phyloP scores from a whole-genome alignment of 345 rosid species.

The Populus tremula region DNA sequence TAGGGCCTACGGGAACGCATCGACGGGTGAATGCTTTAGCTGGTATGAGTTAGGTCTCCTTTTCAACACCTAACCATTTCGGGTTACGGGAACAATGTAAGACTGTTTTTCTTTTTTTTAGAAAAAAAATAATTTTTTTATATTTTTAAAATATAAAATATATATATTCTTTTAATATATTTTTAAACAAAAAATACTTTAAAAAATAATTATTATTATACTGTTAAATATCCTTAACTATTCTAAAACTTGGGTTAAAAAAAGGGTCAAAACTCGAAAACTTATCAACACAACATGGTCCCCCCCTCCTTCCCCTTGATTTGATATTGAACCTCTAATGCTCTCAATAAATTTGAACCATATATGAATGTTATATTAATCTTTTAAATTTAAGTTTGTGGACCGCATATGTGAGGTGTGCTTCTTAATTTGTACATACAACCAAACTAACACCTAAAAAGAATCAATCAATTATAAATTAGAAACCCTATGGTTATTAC shows the following conservation, averaged over 20 bases:
- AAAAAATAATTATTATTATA: too few relatives aligned
- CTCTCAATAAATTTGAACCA: conserved; percentile 33
- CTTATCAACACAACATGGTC: conserved; percentile 33
- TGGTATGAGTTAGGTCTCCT: conserved; percentile 20
- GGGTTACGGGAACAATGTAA: not conserved
- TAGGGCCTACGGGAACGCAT: conserved; percentile 8
- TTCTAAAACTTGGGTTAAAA: conserved; percentile 7
- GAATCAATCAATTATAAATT: conserved; percentile 14
- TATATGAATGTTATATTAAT: conserved; percentile 16
- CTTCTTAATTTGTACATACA: conserved; percentile 17
- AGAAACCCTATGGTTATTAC: conserved; percentile 26
- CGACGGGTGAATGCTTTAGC: conserved; percentile 25
- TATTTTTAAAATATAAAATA: too few relatives aligned
- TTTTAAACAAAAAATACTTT: too few relatives aligned
- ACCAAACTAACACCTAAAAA: conserved; percentile 35
- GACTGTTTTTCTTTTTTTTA: too few relatives aligned
- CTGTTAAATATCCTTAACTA: not conserved
- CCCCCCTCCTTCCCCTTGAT: conserved; percentile 17
- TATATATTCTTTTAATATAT: too few relatives aligned
- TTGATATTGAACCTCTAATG: conserved; percentile 20
- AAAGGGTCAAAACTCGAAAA: not conserved
- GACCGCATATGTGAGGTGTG: conserved; percentile 42
- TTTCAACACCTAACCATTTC: conserved; percentile 3
- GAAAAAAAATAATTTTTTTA: too few relatives aligned
- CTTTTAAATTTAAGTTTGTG: conserved; percentile 37